Percentiles rank a stretch among this genome's conserved stretches.
These are phyloP conservation scores for Erucastrum elatum DNA, from an alignment of 345 rosid genomes.

Conservation along the genomic window DNA sequence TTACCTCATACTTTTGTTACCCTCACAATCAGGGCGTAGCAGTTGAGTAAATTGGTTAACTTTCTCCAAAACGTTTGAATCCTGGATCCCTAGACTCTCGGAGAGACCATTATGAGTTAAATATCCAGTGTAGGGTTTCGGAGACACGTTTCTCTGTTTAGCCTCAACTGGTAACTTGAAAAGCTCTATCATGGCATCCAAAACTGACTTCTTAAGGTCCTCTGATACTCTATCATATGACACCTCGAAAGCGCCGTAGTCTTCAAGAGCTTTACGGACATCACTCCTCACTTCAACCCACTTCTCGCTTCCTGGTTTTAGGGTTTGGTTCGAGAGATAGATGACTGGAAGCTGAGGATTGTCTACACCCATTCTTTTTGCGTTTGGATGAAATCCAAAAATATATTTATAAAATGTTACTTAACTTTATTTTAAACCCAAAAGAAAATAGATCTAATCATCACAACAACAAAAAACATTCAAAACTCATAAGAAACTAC, in stretches of 20 bases:
- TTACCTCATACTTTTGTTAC: conserved; percentile 14
- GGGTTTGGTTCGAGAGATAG: conserved; percentile 22
- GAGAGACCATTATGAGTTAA: conserved; percentile 11
- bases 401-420: not conserved
- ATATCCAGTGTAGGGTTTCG: conserved; percentile 13
- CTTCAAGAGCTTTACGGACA: conserved; percentile 34
- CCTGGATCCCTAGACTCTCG: conserved; percentile 26
- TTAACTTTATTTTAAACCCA: not conserved
- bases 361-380: conserved; percentile 4
- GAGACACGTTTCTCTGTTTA: conserved; percentile 21
- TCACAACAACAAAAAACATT: not conserved
- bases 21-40: conserved; percentile 7
- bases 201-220: conserved; percentile 11
- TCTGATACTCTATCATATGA: conserved; percentile 4
- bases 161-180: conserved; percentile 22
- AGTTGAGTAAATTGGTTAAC: conserved; percentile 4
- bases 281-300: conserved; percentile 21
- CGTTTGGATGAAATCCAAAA: not conserved
- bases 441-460: not conserved
- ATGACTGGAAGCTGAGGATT: conserved; percentile 20
- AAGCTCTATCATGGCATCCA: conserved; percentile 18
- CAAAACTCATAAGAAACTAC: not conserved
- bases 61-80: conserved; percentile 11
- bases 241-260: conserved; percentile 19
- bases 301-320: conserved; percentile 26